These are phyloP conservation scores for Gymnopus androsaceus DNA, from an alignment of 1,284 basidiomycete species.

Conservation along the genomic window DNA sequence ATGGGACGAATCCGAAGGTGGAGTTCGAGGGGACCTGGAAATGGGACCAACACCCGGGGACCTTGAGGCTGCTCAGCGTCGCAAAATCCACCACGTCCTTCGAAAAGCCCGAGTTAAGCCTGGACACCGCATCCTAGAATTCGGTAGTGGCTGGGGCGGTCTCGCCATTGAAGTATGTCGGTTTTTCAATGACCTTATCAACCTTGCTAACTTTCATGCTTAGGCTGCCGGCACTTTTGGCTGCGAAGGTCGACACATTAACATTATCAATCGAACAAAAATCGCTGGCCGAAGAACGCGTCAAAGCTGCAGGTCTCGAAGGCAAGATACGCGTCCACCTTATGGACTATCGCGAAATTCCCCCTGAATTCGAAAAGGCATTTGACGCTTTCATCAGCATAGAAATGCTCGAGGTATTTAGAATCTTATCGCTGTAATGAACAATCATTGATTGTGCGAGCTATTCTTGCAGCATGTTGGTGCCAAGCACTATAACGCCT, in stretches of 20 bases:
- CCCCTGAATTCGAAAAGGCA: slow-evolving; percentile 70
- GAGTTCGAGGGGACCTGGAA: slow-evolving; percentile 65
- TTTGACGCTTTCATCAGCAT: slow-evolving; percentile 90
- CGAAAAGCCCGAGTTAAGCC: slow-evolving; percentile 72
- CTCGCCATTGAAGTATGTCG: slow-evolving; percentile 80
- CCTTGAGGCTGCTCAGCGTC: slow-evolving; percentile 79
- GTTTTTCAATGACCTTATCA: slow-evolving; percentile 14
- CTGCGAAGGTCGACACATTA: slow-evolving; percentile 85
- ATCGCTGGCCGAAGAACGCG: slow-evolving; percentile 79
- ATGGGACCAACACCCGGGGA: slow-evolving; percentile 56
- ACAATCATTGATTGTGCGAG: slow-evolving; percentile 11
- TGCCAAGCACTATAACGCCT: slow-evolving; percentile 67
- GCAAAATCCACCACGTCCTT: slow-evolving; percentile 82
- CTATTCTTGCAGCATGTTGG: slow-evolving; percentile 65
- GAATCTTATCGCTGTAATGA: slow-evolving; percentile 14
- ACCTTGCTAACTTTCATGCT: neutral
- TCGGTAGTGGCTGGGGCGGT: slow-evolving; percentile 92
- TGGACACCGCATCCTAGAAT: slow-evolving; percentile 83
- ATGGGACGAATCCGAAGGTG: slow-evolving; percentile 74
- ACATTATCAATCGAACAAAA: slow-evolving; percentile 89
- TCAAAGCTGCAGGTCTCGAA: slow-evolving; percentile 71
- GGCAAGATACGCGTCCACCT: slow-evolving; percentile 80
- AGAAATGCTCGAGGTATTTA: slow-evolving; percentile 85
- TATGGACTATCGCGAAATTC: slow-evolving; percentile 84
- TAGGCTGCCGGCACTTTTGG: slow-evolving; percentile 70